These are phyloP conservation scores for Trichoderma atroviride DNA, from an alignment of 2,329 filamentous ascomycete genomes.

Conservation along the genomic window DNA sequence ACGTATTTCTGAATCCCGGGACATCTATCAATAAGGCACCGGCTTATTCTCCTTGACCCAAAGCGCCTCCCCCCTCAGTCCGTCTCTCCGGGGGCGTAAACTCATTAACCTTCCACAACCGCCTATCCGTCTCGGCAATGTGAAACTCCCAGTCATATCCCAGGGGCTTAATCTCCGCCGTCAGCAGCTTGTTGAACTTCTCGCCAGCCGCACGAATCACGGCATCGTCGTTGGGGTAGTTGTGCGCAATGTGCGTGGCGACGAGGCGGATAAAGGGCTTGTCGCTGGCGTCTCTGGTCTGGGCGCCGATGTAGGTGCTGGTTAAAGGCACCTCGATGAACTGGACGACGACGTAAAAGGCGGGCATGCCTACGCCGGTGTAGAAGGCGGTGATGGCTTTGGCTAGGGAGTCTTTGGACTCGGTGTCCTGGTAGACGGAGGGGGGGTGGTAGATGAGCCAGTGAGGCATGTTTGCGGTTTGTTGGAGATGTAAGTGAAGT, in stretches of 20 bases:
- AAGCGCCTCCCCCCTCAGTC: slow-evolving; percentile 40
- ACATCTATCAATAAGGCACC: slow-evolving; percentile 10
- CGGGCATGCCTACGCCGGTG: slow-evolving; percentile 13
- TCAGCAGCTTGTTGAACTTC: slow-evolving; percentile 7
- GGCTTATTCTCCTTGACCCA: slow-evolving; percentile 34
- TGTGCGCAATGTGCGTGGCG: slow-evolving; percentile 22
- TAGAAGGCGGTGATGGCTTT: slow-evolving; percentile 23
- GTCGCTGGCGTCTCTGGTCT: not conserved
- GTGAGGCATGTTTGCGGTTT: slow-evolving; percentile 26
- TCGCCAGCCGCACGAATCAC: not conserved
- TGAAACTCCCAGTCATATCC: slow-evolving; percentile 50
- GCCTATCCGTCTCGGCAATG: slow-evolving; percentile 46
- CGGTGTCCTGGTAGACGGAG: slow-evolving; percentile 10
- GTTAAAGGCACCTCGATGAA: slow-evolving; percentile 22
- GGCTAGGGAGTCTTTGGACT: slow-evolving; percentile 20
- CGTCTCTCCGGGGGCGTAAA: slow-evolving; percentile 40
- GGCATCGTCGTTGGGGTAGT: slow-evolving; percentile 2
- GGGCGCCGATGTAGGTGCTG: slow-evolving; percentile 20
- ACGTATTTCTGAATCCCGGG: no score
- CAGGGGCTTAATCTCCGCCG: slow-evolving; percentile 30
- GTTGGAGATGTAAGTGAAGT: not conserved
- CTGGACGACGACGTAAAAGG: slow-evolving; percentile 26
- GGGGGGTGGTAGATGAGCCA: slow-evolving; percentile 27
- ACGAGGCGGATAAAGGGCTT: slow-evolving; percentile 25
- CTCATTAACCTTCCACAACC: slow-evolving; percentile 49